Base-by-base conservation (phyloP, 164 flowering plant genomes). In the Buxus sempervirens region DNA sequence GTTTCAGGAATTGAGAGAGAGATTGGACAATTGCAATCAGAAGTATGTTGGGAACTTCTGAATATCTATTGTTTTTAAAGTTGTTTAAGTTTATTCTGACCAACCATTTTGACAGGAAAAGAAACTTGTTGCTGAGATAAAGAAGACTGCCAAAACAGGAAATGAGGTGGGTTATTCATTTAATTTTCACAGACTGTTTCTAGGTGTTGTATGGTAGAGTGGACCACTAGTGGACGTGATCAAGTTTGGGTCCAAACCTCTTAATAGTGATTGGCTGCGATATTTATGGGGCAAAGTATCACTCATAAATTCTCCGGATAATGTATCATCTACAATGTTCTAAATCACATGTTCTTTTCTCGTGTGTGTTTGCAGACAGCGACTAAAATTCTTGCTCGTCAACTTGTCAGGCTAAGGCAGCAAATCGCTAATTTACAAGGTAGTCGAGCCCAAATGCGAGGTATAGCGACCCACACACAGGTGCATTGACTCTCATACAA, bases 401-500 rank as follows among this genome's bases (percentile, higher is more conserved):
- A 93, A 64, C 83, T 93, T 62, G 68, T 93, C 54, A 83, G 98
- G 85, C 90, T 93, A 56, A 84, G 97, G 70, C 94, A 93, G 67
- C 97, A 93, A 69, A 88, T 93, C 72, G 79, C 90, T 53, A 91
- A 90, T 62, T 85, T 93, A 70, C 98, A 93, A 80, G 83, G 91
- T 49, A 89, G 97, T 71, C 85, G 96, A 69, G 97, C 97, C 75
- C 98, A 91, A 82, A 91, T 93, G 84, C 84, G 97, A 73, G 97
- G 97, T 65, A 79, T 93, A 61, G 92, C 98, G 14, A 88, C 91
- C 67, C 97, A 91, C 70, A 94, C 96, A 14, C 97, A 91, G 91
- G 98, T 89, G 59, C 68, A 54, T 25, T 48, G 4, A 45, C 19
- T 16, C 42, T 51, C 25, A 26, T 53, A 2, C 25, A 63, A 56